These are phyloP conservation scores for Stereocaulon alpinum DNA, from an alignment of 495 filamentous ascomycete genomes.

Conservation along the genomic window DNA sequence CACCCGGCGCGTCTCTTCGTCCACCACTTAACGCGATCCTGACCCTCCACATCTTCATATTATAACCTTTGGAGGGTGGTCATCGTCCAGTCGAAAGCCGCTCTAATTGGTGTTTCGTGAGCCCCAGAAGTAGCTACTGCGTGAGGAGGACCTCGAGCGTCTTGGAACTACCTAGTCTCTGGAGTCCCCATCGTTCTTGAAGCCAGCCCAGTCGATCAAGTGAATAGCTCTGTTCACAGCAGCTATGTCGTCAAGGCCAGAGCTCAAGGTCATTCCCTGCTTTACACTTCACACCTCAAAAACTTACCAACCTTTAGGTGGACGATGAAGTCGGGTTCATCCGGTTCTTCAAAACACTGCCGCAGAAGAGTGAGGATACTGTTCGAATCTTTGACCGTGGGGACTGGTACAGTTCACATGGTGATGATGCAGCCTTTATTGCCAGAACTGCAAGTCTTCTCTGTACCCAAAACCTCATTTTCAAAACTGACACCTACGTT, in stretches of 20 bases:
- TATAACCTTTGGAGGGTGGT: too few relatives aligned
- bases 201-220: too few relatives aligned
- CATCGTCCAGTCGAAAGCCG: too few relatives aligned
- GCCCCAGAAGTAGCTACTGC: too few relatives aligned
- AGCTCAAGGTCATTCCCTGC: conserved; percentile 59
- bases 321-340: conserved; percentile 97
- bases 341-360: conserved; percentile 77
- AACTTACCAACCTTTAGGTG: conserved; percentile 42
- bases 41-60: too few relatives aligned
- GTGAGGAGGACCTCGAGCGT: too few relatives aligned
- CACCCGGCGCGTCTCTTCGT: too few relatives aligned
- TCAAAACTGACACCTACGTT: conserved; percentile 2
- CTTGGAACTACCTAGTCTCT: too few relatives aligned
- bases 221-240: too few relatives aligned
- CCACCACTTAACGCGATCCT: too few relatives aligned
- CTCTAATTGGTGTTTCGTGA: too few relatives aligned
- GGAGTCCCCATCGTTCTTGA: too few relatives aligned
- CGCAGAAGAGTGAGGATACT: conserved; percentile 54
- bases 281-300: conserved; percentile 2
- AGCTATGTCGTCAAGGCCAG: conserved; percentile 78
- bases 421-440: conserved; percentile 86
- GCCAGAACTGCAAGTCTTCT: conserved; percentile 55
- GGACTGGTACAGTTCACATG: conserved; percentile 92
- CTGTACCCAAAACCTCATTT: not conserved
- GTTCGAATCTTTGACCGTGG: conserved; percentile 89